Base-by-base conservation (phyloP, 2,329 filamentous ascomycete species). In the Cordyceps cateniannulata region DNA sequence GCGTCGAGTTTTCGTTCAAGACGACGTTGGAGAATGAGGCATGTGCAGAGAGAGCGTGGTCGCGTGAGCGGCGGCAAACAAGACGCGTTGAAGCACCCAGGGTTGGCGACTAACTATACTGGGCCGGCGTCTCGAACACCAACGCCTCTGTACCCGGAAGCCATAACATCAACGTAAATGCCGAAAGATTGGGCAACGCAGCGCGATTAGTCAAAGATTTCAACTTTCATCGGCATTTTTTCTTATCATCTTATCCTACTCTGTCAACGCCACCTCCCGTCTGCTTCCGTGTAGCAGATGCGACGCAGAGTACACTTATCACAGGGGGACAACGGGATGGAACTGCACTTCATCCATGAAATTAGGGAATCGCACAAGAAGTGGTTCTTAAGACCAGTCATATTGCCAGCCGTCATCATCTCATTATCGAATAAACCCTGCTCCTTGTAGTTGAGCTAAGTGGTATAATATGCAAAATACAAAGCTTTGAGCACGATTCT, bases 391-490 rank as follows among this genome's bases (percentile, higher is more conserved):
- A n/a, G 20, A 12, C 32, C 10, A 38, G 29, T 38, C 49, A 20
- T n/a, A 42, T 40, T 49, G 44, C 32, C 18, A 49, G 20, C 29
- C 16, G 3, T 49, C 25, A 22, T 18, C 14, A 12, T 35, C n/a
- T 40, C 45, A 20, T 22, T 57, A 27, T 20, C 22, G 14, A 57
- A 49, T 22, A 22, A 45, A 25, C 6, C 1, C 51, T 8, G 27
- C 54, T 27, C 44, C 45, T 49, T 16, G 29, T 9, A 38, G 22
- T 24, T 16, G 16, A 49, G 54, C 45, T 20, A 57, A 57, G 54
- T 57, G 54, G 44, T 57, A 57, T 57, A 49, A 27, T 60, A 60
- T 60, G 58, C 58, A 60, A 60, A 60, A 60, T 42, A 54, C 58
- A 60, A 53, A 60, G 44, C 50, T 48, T 40, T 42, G 50, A 25